Conservation (phyloP, 2,329 filamentous ascomycete species). For the Periconia macrospinosa region DNA sequence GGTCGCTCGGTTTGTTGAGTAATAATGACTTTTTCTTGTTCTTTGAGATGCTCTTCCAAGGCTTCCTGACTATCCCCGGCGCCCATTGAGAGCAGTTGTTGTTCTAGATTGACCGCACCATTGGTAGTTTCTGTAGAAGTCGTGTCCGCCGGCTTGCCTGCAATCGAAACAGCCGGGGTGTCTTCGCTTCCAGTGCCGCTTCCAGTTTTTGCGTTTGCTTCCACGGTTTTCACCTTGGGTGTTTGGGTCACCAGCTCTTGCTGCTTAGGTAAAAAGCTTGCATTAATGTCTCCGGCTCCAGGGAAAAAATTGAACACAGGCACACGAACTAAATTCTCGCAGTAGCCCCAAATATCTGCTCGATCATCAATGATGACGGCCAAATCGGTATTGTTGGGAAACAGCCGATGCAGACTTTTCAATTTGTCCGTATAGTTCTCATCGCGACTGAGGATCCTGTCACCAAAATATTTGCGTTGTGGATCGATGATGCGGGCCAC, state of each 20-base stretch:
- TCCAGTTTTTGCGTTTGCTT: slow-evolving; percentile 15
- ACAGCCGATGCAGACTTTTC: slow-evolving; percentile 87
- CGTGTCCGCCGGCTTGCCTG: slow-evolving; percentile 24
- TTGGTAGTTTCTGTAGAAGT: slow-evolving; percentile 30
- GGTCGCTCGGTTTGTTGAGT: slow-evolving; percentile 89
- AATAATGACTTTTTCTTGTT: slow-evolving; percentile 84
- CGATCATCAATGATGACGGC: slow-evolving; percentile 98
- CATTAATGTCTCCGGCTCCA: slow-evolving; percentile 98
- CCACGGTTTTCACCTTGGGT: slow-evolving; percentile 19
- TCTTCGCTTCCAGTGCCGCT: slow-evolving; percentile 17
- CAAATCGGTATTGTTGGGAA: slow-evolving; percentile 98
- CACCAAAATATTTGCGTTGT: slow-evolving; percentile 83
- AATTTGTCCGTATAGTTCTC: slow-evolving; percentile 92
- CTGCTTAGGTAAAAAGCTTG: slow-evolving; percentile 88
- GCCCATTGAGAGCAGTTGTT: slow-evolving; percentile 75
- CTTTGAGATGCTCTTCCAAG: slow-evolving; percentile 74
- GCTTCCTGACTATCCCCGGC: slow-evolving; percentile 68
- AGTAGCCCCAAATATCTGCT: slow-evolving; percentile 94
- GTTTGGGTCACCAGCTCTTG: slow-evolving; percentile 36
- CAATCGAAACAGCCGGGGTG: slow-evolving; percentile 17
- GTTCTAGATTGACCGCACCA: slow-evolving; percentile 64
- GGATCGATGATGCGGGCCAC: slow-evolving; percentile 94
- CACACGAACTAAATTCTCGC: slow-evolving; percentile 91
- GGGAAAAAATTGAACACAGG: slow-evolving; percentile 97
- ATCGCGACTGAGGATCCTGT: slow-evolving; percentile 92